phyloP scores from a whole-genome alignment of 257 asterid genomes.

The Anisodus tanguticus region DNA sequence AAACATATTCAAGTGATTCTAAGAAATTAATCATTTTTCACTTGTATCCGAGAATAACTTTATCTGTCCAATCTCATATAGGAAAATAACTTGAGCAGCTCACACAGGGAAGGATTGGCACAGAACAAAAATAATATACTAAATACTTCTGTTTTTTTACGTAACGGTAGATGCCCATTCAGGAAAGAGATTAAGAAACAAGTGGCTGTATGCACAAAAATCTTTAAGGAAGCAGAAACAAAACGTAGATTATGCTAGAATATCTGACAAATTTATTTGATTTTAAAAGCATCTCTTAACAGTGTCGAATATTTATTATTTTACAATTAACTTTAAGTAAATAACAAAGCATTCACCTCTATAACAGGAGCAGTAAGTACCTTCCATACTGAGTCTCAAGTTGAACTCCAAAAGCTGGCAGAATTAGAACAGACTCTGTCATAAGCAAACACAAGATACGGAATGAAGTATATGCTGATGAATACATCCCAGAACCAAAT shows the following conservation, averaged over 20 bases:
- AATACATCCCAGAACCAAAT: conserved; percentile 26
- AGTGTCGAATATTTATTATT: not conserved
- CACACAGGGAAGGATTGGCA: not conserved
- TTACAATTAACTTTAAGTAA: not conserved
- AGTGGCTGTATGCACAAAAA: not conserved
- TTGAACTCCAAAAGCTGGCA: conserved; percentile 90
- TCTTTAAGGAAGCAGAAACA: not conserved
- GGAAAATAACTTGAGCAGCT: conserved; percentile 1
- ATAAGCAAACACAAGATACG: conserved; percentile 33
- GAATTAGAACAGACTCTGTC: conserved; percentile 76
- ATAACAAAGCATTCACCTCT: conserved; percentile 17
- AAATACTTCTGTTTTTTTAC: not conserved
- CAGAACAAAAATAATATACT: not conserved
- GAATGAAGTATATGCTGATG: conserved; percentile 19
- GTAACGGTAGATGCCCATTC: not conserved
- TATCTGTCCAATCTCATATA: not conserved
- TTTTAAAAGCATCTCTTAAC: not conserved
- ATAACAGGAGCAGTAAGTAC: conserved; percentile 43
- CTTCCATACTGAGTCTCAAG: conserved; percentile 84
- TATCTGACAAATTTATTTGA: conserved; percentile 7
- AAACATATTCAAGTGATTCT: not conserved
- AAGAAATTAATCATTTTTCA: conserved; percentile 1
- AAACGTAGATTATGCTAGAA: conserved; percentile 1
- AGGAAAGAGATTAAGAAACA: not conserved
- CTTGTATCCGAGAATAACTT: not conserved